Conservation (phyloP, 2,329 filamentous ascomycete species). For the Phialophora verrucosa region DNA sequence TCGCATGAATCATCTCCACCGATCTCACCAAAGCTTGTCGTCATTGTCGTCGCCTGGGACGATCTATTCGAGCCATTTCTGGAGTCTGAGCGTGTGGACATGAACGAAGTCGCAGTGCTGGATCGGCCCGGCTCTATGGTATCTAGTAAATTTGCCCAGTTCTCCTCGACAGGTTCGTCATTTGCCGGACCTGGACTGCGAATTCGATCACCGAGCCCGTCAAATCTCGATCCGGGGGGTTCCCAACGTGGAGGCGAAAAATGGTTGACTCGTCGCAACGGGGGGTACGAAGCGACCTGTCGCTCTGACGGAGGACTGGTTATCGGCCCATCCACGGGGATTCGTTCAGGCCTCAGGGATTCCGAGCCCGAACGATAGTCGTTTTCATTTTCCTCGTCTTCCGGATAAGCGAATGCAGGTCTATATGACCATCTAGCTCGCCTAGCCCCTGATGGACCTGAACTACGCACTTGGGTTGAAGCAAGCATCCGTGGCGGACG, state of each 20-base stretch:
- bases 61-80: constrained; percentile 40
- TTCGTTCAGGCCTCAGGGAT: constrained; percentile 14
- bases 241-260: constrained; percentile 35
- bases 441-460: constrained; percentile 15
- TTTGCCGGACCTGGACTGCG: constrained; percentile 73
- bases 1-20: constrained; percentile 38
- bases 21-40: constrained; percentile 40
- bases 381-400: constrained; percentile 27
- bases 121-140: constrained; percentile 84
- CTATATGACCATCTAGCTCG: constrained; percentile 14
- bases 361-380: constrained; percentile 51
- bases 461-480: background rate
- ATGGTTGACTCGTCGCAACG: constrained; percentile 45
- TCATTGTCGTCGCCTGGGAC: constrained; percentile 46
- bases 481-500: constrained; percentile 15
- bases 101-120: constrained; percentile 81
- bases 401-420: constrained; percentile 11
- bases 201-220: constrained; percentile 83
- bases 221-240: constrained; percentile 49
- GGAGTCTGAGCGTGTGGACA: constrained; percentile 63
- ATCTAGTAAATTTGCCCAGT: constrained; percentile 80
- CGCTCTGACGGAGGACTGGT: constrained; percentile 33
- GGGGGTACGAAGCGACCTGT: constrained; percentile 33
- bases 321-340: constrained; percentile 22
- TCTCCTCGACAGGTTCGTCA: constrained; percentile 53